phyloP scores from a whole-genome alignment of 805 yeast species.

The Scheffersomyces spartinae region DNA sequence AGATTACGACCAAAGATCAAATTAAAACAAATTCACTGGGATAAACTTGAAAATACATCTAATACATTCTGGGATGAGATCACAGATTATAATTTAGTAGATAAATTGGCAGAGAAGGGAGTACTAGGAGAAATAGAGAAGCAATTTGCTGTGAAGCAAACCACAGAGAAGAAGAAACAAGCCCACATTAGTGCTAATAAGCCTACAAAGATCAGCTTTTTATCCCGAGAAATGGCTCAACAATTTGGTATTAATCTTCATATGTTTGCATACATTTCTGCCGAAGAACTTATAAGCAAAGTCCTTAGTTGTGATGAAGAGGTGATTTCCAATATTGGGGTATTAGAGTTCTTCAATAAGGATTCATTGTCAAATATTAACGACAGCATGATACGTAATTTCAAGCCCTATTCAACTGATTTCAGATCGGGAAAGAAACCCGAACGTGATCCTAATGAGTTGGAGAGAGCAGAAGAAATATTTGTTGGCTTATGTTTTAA shows the following conservation, averaged over 20 bases:
- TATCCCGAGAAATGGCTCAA: slow-evolving; percentile 81
- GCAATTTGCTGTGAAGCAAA: slow-evolving; percentile 76
- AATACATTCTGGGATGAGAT: slow-evolving; percentile 78
- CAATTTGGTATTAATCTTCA: slow-evolving; percentile 93
- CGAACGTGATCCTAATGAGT: slow-evolving; percentile 60
- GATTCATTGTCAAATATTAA: slow-evolving; percentile 70
- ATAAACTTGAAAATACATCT: slow-evolving; percentile 72
- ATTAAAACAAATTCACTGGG: slow-evolving; percentile 96
- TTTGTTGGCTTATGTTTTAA: slow-evolving; percentile 77
- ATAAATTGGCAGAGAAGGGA: slow-evolving; percentile 62
- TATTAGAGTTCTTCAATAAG: slow-evolving; percentile 74
- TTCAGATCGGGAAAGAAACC: slow-evolving; percentile 38
- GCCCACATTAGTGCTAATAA: slow-evolving; percentile 29
- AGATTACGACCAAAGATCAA: slow-evolving; percentile 60
- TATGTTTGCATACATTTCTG: slow-evolving; percentile 50
- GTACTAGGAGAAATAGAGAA: slow-evolving; percentile 74
- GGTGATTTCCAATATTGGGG: slow-evolving; percentile 55
- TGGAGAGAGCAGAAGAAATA: slow-evolving; percentile 80
- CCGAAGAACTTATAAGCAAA: slow-evolving; percentile 55
- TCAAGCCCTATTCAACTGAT: slow-evolving; percentile 72
- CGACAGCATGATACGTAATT: slow-evolving; percentile 53
- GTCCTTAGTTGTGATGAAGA: slow-evolving; percentile 69
- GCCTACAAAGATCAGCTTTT: slow-evolving; percentile 46
- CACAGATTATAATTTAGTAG: slow-evolving; percentile 47
- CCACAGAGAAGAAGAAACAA: slow-evolving; percentile 25